Evolutionary conservation across 768 basidiomycete genomes (phyloP).

Genomic region (Hysterangium stoloniferum): DNA sequence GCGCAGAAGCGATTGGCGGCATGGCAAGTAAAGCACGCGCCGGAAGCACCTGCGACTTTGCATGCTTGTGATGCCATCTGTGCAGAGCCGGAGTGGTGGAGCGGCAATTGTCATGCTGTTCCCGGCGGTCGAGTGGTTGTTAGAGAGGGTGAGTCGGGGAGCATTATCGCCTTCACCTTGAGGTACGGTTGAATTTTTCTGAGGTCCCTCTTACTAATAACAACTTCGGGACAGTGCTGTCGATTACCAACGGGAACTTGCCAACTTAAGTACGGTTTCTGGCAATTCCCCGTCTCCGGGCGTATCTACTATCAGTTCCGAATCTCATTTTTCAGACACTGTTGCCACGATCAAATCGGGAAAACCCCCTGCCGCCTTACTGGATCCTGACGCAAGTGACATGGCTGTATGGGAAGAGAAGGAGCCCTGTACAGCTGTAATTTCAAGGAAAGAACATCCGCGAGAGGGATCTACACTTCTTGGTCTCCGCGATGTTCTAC

Average conservation of each 20-base stretch:
- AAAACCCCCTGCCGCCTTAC: conserved; percentile 33
- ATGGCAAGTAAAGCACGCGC: conserved; percentile 62
- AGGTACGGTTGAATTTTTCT: conserved; percentile 36
- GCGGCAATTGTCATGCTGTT: conserved; percentile 47
- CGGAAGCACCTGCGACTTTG: conserved; percentile 17
- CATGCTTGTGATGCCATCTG: conserved; percentile 17
- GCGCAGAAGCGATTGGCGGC: conserved; percentile 46
- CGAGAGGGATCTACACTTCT: conserved; percentile 51
- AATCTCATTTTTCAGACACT: conserved; percentile 12
- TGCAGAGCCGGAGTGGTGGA: conserved; percentile 64
- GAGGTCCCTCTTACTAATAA: background rate
- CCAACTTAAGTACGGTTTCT: conserved; percentile 19
- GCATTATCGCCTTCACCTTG: conserved; percentile 69
- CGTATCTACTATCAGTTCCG: conserved; percentile 9
- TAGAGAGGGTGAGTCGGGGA: conserved; percentile 67
- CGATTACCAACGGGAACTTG: conserved; percentile 46
- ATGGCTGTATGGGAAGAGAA: conserved; percentile 47
- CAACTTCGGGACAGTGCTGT: conserved; percentile 34
- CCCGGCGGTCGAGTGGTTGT: conserved; percentile 63
- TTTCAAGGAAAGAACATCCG: conserved; percentile 56
- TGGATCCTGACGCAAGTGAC: conserved; percentile 55
- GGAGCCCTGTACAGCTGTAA: conserved; percentile 51
- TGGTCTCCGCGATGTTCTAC: conserved; percentile 53
- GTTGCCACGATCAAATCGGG: conserved; percentile 33
- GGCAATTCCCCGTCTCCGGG: conserved; percentile 1